phyloP scores from a whole-genome alignment of 73 alveolate genomes.

The Loxodes magnus region DNA sequence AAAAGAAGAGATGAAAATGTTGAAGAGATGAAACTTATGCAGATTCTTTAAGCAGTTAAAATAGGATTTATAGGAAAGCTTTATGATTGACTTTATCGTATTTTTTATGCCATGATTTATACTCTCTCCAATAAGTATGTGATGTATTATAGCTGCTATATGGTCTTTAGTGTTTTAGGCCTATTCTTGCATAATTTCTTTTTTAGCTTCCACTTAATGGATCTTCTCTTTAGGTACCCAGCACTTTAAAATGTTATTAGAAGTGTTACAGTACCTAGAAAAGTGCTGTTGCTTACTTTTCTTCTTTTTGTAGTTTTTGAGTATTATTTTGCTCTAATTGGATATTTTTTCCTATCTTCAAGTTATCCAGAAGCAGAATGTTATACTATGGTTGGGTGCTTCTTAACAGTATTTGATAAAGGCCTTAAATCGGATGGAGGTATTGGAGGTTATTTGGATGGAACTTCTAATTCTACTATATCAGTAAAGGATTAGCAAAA shows the following conservation, averaged over 20 bases:
- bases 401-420: conserved; percentile 50
- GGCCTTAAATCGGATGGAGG: conserved; percentile 73
- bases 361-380: conserved; percentile 40
- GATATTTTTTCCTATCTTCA: conserved; percentile 29
- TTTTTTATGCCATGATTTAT: conserved; percentile 16
- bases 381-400: conserved; percentile 39
- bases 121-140: conserved; percentile 40
- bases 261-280: conserved; percentile 54
- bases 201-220: conserved; percentile 56
- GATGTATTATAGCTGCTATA: conserved; percentile 49
- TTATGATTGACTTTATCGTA: conserved; percentile 7
- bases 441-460: conserved; percentile 49
- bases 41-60: conserved; percentile 1
- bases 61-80: conserved; percentile 13
- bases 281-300: conserved; percentile 43
- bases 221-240: conserved; percentile 51
- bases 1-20: neutral
- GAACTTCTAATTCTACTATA: conserved; percentile 1
- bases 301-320: conserved; percentile 42
- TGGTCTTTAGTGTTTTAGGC: conserved; percentile 53
- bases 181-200: conserved; percentile 47
- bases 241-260: conserved; percentile 58
- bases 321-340: conserved; percentile 39
- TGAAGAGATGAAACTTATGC: neutral
- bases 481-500: neutral